phyloP scores from a whole-genome alignment of 2,329 filamentous ascomycete species.

The Pyrenophora tritici-repentis region DNA sequence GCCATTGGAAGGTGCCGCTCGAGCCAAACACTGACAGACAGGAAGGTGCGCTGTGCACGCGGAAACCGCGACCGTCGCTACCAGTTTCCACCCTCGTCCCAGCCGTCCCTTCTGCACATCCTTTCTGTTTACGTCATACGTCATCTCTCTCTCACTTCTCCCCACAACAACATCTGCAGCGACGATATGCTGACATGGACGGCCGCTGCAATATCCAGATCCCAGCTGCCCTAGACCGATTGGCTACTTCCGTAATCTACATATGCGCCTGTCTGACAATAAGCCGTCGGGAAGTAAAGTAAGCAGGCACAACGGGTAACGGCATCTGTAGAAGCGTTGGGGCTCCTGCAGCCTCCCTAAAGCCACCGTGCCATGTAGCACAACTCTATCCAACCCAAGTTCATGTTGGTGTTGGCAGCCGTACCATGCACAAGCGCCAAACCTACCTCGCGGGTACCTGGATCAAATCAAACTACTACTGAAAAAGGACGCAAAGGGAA shows the following conservation, averaged over 20 bases:
- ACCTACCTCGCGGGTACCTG: neutral
- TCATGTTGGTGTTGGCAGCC: neutral
- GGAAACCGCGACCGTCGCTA: constrained; percentile 1
- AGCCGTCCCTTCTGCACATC: neutral
- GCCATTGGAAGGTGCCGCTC: neutral
- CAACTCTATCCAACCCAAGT: constrained; percentile 1
- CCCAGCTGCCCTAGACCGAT: too few relatives aligned
- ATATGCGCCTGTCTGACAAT: constrained; percentile 5
- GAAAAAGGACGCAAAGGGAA: neutral
- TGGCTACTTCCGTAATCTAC: neutral
- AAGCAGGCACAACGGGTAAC: constrained; percentile 8
- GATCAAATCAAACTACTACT: neutral
- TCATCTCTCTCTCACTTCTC: neutral
- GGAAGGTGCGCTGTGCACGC: constrained; percentile 8
- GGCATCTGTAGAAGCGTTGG: constrained; percentile 1
- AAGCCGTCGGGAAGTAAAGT: neutral
- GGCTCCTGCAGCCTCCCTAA: constrained; percentile 6
- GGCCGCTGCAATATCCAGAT: neutral
- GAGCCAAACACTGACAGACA: neutral
- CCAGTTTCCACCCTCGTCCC: neutral
- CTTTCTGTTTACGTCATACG: constrained; percentile 5
- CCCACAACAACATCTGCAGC: neutral
- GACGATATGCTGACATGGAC: neutral
- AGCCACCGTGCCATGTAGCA: constrained; percentile 8
- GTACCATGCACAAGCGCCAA: neutral